Evolutionary conservation across 106 monocot genomes (phyloP).

Genomic region (Agapanthus africanus): DNA sequence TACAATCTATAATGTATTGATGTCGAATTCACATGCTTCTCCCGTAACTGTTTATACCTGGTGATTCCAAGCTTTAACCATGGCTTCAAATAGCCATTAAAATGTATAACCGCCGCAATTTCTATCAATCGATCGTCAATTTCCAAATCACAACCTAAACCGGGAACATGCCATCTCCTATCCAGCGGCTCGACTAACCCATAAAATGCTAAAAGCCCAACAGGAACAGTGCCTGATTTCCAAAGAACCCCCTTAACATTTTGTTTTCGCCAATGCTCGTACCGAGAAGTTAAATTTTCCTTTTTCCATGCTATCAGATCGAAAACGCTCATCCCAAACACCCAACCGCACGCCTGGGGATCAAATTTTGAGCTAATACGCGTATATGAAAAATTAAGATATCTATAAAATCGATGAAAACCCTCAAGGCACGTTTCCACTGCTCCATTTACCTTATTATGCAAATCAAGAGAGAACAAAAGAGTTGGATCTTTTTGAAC

Average conservation of each 20-base stretch:
- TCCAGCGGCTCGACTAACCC: slow-evolving; percentile 46
- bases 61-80: slow-evolving; percentile 39
- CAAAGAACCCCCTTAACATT: slow-evolving; percentile 38
- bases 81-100: slow-evolving; percentile 49
- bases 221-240: slow-evolving; percentile 40
- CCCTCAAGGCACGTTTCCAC: slow-evolving; percentile 54
- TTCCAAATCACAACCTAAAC: slow-evolving; percentile 38
- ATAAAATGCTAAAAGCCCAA: slow-evolving; percentile 40
- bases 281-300: slow-evolving; percentile 28
- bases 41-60: slow-evolving; percentile 35
- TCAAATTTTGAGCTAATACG: slow-evolving; percentile 41
- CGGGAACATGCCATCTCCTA: slow-evolving; percentile 50
- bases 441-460: slow-evolving; percentile 47
- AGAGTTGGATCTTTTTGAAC: slow-evolving; percentile 46
- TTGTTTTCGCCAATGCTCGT: slow-evolving; percentile 42
- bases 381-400: slow-evolving; percentile 41
- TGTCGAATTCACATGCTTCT: slow-evolving; percentile 25
- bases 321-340: slow-evolving; percentile 52
- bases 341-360: slow-evolving; percentile 54
- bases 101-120: slow-evolving; percentile 45
- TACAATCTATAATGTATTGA: slow-evolving; percentile 29
- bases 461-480: slow-evolving; percentile 42
- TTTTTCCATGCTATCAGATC: slow-evolving; percentile 51
- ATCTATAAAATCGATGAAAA: slow-evolving; percentile 46
- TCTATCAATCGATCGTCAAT: slow-evolving; percentile 50